Conservation (phyloP, 805 yeast genomes). For the Maudiozyma saulgeensis region DNA sequence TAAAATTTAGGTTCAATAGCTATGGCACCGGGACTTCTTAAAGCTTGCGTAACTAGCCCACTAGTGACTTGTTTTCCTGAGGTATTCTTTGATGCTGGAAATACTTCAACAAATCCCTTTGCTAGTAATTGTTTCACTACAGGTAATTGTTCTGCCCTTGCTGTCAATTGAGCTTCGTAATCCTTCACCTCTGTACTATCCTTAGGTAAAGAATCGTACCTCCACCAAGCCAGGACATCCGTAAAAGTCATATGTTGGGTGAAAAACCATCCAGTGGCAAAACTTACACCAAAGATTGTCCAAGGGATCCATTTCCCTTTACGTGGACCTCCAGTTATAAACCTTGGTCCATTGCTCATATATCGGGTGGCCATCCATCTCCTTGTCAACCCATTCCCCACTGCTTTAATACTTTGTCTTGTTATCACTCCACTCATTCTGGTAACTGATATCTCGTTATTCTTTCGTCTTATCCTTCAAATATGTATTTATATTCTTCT, state of each 20-base stretch:
- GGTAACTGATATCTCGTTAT: too few relatives aligned
- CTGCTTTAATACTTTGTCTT: background rate
- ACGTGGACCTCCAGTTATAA: background rate
- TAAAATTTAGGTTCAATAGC: slow-evolving; percentile 65
- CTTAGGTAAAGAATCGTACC: slow-evolving; percentile 24
- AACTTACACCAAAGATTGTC: slow-evolving; percentile 24
- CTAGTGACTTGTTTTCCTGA: background rate
- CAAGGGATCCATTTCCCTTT: slow-evolving; percentile 17
- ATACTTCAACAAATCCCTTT: slow-evolving; percentile 31
- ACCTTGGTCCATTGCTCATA: background rate
- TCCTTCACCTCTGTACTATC: slow-evolving; percentile 22
- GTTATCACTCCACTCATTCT: too few relatives aligned
- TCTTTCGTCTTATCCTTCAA: too few relatives aligned
- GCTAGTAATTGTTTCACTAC: slow-evolving; percentile 39
- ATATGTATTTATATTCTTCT: too few relatives aligned
- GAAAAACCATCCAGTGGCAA: slow-evolving; percentile 23
- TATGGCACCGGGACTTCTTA: slow-evolving; percentile 70
- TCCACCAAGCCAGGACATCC: slow-evolving; percentile 28
- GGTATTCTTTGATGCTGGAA: slow-evolving; percentile 9
- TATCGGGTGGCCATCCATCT: background rate
- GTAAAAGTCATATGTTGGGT: slow-evolving; percentile 29
- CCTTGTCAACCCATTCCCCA: background rate
- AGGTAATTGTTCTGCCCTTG: slow-evolving; percentile 39
- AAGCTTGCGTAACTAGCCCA: slow-evolving; percentile 37
- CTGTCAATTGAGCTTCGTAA: slow-evolving; percentile 33